These are phyloP conservation scores for Pseudocercospora fijiensis DNA, from an alignment of 2,329 filamentous ascomycete species.

Conservation along the genomic window DNA sequence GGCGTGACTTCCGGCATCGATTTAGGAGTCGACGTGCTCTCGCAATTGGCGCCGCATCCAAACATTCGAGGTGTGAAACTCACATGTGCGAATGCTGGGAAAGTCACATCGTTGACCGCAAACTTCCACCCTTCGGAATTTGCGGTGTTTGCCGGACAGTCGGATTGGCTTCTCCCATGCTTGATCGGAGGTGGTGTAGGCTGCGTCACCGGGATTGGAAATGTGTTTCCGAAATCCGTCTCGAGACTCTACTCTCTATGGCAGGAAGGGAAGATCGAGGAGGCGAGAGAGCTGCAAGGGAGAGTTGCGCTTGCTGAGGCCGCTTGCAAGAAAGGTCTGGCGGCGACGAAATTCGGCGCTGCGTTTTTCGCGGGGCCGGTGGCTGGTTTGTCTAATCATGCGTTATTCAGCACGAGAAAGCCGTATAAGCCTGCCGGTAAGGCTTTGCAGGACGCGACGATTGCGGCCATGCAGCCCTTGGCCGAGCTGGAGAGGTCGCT, in stretches of 20 bases:
- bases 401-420: conserved; percentile 18
- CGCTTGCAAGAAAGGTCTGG: conserved; percentile 66
- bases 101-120: conserved; percentile 56
- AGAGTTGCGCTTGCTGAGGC: conserved; percentile 65
- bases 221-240: conserved; percentile 57
- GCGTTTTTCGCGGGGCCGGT: conserved; percentile 37
- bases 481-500: conserved; percentile 17
- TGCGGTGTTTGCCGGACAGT: conserved; percentile 64
- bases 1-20: conserved; percentile 67
- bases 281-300: conserved; percentile 60
- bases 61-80: conserved; percentile 66
- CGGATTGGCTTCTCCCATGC: conserved; percentile 61
- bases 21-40: conserved; percentile 63
- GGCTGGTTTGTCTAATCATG: conserved; percentile 22
- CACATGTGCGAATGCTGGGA: conserved; percentile 62
- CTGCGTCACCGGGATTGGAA: conserved; percentile 53
- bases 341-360: conserved; percentile 65
- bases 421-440: conserved; percentile 18
- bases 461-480: conserved; percentile 20
- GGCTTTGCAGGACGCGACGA: conserved; percentile 39
- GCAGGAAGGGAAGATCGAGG: conserved; percentile 55
- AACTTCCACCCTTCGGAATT: conserved; percentile 57
- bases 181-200: conserved; percentile 50
- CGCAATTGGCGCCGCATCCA: conserved; percentile 52
- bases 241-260: conserved; percentile 61